phyloP scores from a whole-genome alignment of 2,329 filamentous ascomycete species.

The Talaromyces piceae region DNA sequence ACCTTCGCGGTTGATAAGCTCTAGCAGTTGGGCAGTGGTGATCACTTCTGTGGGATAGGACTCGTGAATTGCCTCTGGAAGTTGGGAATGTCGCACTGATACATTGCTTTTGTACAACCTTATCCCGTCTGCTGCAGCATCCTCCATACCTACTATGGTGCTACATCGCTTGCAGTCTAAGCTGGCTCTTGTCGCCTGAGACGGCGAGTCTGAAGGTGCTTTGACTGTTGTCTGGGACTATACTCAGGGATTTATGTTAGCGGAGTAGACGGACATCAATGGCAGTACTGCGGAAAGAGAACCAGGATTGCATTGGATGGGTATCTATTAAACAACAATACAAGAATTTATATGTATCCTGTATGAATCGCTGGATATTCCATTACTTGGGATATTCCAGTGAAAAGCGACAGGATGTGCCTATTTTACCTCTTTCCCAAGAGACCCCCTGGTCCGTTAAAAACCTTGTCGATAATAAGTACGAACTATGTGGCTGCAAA shows the following conservation, averaged over 20 bases:
- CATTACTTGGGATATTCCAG: conserved; percentile 1
- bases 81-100: conserved; percentile 15
- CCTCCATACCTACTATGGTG: conserved; percentile 32
- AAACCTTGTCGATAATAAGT: not conserved
- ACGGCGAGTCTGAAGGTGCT: not conserved
- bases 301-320: not conserved
- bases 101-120: conserved; percentile 46
- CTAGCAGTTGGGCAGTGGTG: conserved; percentile 49
- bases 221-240: not conserved
- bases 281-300: not conserved
- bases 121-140: conserved; percentile 36
- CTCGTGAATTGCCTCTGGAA: conserved; percentile 21
- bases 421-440: not conserved
- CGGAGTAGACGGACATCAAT: not conserved
- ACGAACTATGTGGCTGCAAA: not conserved
- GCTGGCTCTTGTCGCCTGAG: conserved; percentile 5
- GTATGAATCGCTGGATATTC: conserved; percentile 7
- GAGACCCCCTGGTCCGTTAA: not conserved
- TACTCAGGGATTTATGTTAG: not conserved
- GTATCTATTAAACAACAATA: not conserved
- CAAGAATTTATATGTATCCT: conserved; percentile 4
- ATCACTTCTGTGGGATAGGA: conserved; percentile 29
- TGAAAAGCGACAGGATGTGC: conserved; percentile 6
- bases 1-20: conserved; percentile 49
- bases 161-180: conserved; percentile 26